A percentile compares a stretch with the other conserved stretches of the same genome.
phyloP scores from a whole-genome alignment of 306 rosid genomes.

The Crotalaria pallida region DNA sequence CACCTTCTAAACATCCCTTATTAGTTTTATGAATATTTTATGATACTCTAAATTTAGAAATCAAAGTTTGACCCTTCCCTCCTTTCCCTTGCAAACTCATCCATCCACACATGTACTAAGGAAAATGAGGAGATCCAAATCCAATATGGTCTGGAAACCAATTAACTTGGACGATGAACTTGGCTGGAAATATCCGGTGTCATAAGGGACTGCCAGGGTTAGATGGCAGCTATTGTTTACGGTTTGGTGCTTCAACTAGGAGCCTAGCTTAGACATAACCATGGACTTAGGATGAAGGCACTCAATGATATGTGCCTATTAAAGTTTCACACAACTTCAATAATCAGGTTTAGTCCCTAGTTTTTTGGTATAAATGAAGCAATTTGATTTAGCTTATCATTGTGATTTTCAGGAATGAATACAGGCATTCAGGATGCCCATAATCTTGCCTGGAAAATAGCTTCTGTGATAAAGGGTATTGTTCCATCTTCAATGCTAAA shows the following conservation, averaged over 20 bases:
- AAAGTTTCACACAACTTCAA: neutral
- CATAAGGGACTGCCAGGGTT: neutral
- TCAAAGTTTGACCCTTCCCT: neutral
- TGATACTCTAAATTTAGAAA: neutral
- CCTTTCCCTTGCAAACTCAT: neutral
- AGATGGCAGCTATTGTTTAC: neutral
- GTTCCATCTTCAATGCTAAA: constrained; percentile 62
- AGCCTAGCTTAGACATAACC: neutral
- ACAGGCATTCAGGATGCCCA: constrained; percentile 96
- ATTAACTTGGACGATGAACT: neutral
- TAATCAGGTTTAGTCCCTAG: neutral
- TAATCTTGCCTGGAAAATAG: constrained; percentile 98
- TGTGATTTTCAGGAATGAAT: constrained; percentile 81
- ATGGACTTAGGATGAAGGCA: neutral
- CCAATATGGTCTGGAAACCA: neutral
- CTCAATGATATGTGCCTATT: neutral
- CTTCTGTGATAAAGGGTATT: constrained; percentile 69
- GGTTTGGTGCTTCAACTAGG: neutral
- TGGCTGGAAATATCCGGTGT: constrained; percentile 7
- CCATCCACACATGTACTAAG: neutral
- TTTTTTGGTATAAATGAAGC: constrained; percentile 2
- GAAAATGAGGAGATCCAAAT: neutral
- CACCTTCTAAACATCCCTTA: neutral
- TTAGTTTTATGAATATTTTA: neutral
- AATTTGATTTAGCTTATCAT: constrained; percentile 2